Base-by-base conservation (phyloP, 805 yeast genomes). In the Maudiozyma serrabonitensis region DNA sequence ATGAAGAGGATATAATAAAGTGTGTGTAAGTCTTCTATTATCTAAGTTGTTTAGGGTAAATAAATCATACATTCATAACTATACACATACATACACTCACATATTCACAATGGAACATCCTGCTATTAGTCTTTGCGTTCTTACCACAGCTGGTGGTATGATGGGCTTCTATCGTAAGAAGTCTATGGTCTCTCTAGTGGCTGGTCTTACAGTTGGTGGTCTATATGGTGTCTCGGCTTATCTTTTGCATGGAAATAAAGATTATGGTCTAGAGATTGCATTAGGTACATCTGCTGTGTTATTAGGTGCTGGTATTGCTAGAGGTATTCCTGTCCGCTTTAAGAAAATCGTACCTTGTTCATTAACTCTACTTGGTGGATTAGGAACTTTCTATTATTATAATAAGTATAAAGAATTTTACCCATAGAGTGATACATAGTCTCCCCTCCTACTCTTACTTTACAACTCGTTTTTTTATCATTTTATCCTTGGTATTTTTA, bases 201-300 rank as follows among this genome's bases (percentile, higher is more conserved):
- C 91, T 1, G 97, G 97, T 39, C 54, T 78, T 9, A 67, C 80
- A 1, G 71, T 85, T 54, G 74, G 84, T 13, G 70, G 76, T 2
- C 61, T 79, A 26, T 85, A 76, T 62, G 85, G 84, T n/a, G 61
- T 72, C 50, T 82, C 88, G 2, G 91, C 95, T 16, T 86, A 87
- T 67, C 73, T 90, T 55, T 70, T 88, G 53, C 75, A 78, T 55
- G 70, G 81, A 48, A 86, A 87, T 63, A 81, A 79, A 52, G 89
- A 86, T 61, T 79, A 78, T 68, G 96, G 96, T 42, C 74, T 90
- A 55, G 90, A 86, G 63, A 63, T 84, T 16, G 95, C 96, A 0
- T 69, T 89, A 49, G 84, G 81, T 12, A 77, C 90, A 1, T 82
- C 95, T 5, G 57, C 80, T 1, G 60, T 85, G 16, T 74, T 90